Evolutionary conservation across 2,329 filamentous ascomycete species (phyloP), one percentile per base, ranked within the genome.

Genomic region (Exophiala sp.): DNA sequence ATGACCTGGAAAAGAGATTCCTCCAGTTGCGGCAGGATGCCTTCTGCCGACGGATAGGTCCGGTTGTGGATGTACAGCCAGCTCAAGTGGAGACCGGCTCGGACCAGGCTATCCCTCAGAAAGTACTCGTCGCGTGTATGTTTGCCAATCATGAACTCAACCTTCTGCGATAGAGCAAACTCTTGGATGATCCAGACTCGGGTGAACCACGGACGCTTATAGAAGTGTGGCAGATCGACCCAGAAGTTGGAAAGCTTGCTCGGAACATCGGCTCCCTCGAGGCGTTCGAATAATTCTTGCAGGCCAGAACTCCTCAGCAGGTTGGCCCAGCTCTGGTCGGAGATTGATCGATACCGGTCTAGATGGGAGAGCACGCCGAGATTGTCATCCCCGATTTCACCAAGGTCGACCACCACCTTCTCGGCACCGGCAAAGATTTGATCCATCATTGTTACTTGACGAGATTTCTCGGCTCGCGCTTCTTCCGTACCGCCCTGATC

Each of bases 141-240:
- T 4, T 38, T 7, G 3, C 29, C 29, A 13, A 32, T 32, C 29
- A 32, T 7, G 11, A 32, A 32, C 29, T 7, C n/a, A 3, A 13
- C 7, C 3, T 3, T n/a, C 11, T n/a, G 6, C 3, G 29, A 7
- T 9, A 32, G 29, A 9, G 29, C 29, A n/a, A 10, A 38, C 13
- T 38, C 35, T 38, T 38, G 35, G 14, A 38, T 38, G 19, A 38
- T 38, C 35, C 35, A 38, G 7, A 58, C 39, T 6, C 59, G 24
- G 2, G 48, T 52, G 41, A 57, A 61, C 54, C 58, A 61, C 7
- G 53, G 44, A 4, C 59, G 46, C n/a, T 21, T 10, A 10, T 46
- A 34, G 30, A 55, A 55, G 3, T 30, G 9, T 10, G 22, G 7
- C 16, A 41, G 51, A 7, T 21, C n/a, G 6, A n/a, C 9, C 52